A percentile compares a stretch with the other conserved stretches of the same genome.
These are phyloP conservation scores for Inga leiocalycina DNA, from an alignment of 306 rosid genomes.

Conservation along the genomic window DNA sequence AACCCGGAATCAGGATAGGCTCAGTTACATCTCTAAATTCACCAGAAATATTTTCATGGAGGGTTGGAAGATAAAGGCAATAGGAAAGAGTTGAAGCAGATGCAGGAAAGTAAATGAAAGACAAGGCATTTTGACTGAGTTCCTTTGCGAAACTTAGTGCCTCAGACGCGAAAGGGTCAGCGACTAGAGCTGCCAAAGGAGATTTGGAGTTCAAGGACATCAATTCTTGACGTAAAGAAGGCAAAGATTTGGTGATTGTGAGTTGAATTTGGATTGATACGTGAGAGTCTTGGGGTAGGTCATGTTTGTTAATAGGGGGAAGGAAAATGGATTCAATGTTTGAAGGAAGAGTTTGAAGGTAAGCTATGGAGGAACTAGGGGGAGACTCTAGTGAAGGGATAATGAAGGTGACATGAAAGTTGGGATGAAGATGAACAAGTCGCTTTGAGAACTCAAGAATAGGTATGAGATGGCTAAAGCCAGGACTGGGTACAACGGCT, in stretches of 20 bases:
- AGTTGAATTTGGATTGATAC: conserved; percentile 3
- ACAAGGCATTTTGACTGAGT: conserved; percentile 7
- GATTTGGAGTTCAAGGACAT: conserved; percentile 10
- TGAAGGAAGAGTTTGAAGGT: background rate
- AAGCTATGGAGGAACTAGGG: background rate
- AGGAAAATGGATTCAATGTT: conserved; percentile 6
- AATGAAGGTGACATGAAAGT: conserved; percentile 27
- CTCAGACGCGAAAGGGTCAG: conserved; percentile 23
- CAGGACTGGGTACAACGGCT: conserved; percentile 23
- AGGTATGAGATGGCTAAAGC: conserved; percentile 26
- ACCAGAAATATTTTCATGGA: conserved; percentile 21
- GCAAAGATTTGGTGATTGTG: conserved; percentile 19
- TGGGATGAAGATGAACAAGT: conserved; percentile 16
- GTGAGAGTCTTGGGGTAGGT: background rate
- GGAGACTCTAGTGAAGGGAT: conserved; percentile 24
- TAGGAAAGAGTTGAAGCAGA: conserved; percentile 22
- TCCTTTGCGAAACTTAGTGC: conserved; percentile 33
- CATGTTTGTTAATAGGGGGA: conserved; percentile 15
- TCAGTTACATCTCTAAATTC: conserved; percentile 22
- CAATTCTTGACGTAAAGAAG: conserved; percentile 3
- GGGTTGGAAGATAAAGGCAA: conserved; percentile 4
- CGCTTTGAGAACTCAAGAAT: conserved; percentile 34
- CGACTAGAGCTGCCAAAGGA: conserved; percentile 15
- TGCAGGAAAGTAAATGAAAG: conserved; percentile 30
- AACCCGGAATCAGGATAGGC: conserved; percentile 36